These are phyloP conservation scores for Colletotrichum tropicicola DNA, from an alignment of 2,329 filamentous ascomycete species.

Conservation along the genomic window DNA sequence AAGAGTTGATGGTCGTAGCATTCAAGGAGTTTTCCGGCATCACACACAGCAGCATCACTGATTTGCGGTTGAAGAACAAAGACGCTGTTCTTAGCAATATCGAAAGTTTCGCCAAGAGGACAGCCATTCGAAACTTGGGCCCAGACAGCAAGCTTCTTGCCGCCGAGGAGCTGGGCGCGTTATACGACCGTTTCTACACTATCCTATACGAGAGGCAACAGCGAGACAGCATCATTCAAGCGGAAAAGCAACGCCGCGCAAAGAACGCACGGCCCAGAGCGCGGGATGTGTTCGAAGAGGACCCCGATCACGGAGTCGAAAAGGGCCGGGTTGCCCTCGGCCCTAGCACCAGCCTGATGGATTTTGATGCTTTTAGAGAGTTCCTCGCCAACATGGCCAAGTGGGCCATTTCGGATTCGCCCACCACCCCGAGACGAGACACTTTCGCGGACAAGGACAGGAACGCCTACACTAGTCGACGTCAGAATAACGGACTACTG, in stretches of 20 bases:
- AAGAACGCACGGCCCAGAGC: constrained; percentile 69
- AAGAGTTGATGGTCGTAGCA: constrained; percentile 98
- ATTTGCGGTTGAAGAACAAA: constrained; percentile 91
- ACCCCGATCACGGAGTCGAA: constrained; percentile 68
- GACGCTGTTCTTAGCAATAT: constrained; percentile 94
- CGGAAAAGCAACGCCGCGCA: constrained; percentile 74
- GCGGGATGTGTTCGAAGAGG: constrained; percentile 41
- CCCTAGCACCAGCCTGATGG: constrained; percentile 91
- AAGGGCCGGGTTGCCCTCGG: constrained; percentile 89
- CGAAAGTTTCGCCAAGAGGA: constrained; percentile 96
- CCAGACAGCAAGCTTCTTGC: constrained; percentile 93
- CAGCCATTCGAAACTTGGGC: constrained; percentile 93
- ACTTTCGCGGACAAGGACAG: constrained; percentile 60
- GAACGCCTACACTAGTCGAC: constrained; percentile 48
- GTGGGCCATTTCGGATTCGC: constrained; percentile 93
- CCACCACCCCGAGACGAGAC: constrained; percentile 63
- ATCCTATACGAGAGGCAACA: constrained; percentile 93
- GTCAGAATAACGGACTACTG: constrained; percentile 33
- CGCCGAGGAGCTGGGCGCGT: constrained; percentile 83
- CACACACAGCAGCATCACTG: constrained; percentile 90
- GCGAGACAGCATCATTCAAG: constrained; percentile 78
- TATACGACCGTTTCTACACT: constrained; percentile 95
- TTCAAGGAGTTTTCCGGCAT: constrained; percentile 98
- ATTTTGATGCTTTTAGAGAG: constrained; percentile 95
- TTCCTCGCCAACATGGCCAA: constrained; percentile 89